Conservation (phyloP, 768 basidiomycete genomes). For the Dioszegia hungarica region DNA sequence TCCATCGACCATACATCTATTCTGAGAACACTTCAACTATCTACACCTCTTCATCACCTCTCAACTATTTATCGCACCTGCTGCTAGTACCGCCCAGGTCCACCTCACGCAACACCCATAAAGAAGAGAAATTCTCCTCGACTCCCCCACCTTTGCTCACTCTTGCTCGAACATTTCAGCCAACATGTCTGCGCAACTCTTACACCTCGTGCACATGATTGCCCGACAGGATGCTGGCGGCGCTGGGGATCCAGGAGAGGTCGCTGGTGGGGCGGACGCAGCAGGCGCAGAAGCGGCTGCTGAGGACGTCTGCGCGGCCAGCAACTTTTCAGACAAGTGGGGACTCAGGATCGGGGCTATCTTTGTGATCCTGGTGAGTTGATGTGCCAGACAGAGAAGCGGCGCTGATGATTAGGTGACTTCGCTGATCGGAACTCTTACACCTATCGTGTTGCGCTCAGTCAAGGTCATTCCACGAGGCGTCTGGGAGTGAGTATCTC, state of each 20-base stretch:
- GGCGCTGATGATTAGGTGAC: conserved; percentile 31
- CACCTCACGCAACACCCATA: background rate
- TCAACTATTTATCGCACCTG: no score
- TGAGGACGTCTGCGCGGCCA: conserved; percentile 37
- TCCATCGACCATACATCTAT: background rate
- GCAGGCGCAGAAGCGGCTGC: background rate
- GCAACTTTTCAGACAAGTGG: conserved; percentile 18
- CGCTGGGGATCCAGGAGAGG: background rate
- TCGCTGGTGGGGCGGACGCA: background rate
- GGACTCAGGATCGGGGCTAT: conserved; percentile 44
- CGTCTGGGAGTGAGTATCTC: conserved; percentile 62
- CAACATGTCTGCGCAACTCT: conserved; percentile 1
- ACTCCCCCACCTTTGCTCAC: no score
- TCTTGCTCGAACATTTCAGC: no score
- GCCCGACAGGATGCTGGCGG: background rate
- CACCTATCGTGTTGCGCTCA: conserved; percentile 36
- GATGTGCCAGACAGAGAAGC: background rate
- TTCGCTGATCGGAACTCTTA: conserved; percentile 36
- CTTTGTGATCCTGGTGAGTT: conserved; percentile 46
- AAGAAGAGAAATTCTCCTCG: no score
- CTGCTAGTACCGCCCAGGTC: background rate
- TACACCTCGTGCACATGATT: background rate
- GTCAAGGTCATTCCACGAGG: conserved; percentile 54
- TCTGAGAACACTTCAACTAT: background rate
- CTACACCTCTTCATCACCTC: background rate